Conservation (phyloP, 768 basidiomycete genomes). For the Leccinum subtestaceum region DNA sequence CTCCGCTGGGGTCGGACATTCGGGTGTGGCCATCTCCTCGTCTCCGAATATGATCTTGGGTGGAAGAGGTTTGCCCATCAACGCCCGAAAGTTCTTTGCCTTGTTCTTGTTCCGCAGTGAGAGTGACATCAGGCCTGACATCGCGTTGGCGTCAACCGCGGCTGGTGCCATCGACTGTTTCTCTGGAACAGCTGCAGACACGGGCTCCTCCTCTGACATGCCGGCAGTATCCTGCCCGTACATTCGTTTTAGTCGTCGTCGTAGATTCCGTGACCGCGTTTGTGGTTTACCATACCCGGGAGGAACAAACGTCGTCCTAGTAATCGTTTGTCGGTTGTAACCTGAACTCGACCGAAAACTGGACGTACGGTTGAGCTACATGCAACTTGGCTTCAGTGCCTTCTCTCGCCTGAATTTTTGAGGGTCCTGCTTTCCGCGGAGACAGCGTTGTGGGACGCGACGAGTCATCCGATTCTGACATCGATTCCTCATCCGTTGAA, state of each 20-base stretch:
- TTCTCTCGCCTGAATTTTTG: slow-evolving; percentile 11
- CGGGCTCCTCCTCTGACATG: slow-evolving; percentile 23
- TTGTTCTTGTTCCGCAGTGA: slow-evolving; percentile 75
- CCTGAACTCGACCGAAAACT: background rate
- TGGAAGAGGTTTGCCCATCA: slow-evolving; percentile 41
- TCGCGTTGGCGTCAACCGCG: slow-evolving; percentile 10
- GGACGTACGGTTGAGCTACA: slow-evolving; percentile 8
- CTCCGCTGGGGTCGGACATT: background rate
- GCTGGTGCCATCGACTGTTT: background rate
- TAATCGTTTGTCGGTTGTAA: background rate
- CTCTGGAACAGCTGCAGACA: slow-evolving; percentile 30
- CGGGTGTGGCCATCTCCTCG: slow-evolving; percentile 4
- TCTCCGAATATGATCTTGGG: slow-evolving; percentile 55
- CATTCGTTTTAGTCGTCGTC: slow-evolving; percentile 47
- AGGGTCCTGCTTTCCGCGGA: slow-evolving; percentile 7
- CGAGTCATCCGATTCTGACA: slow-evolving; percentile 13
- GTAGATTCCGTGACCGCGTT: slow-evolving; percentile 57
- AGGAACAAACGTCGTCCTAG: slow-evolving; percentile 37
- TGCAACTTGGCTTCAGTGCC: slow-evolving; percentile 5
- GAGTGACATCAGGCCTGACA: slow-evolving; percentile 36
- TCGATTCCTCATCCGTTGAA: slow-evolving; percentile 15
- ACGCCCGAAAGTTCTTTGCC: slow-evolving; percentile 60
- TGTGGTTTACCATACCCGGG: slow-evolving; percentile 59
- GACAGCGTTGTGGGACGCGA: background rate
- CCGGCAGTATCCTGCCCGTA: slow-evolving; percentile 24